Percentiles rank a stretch among this genome's conserved stretches.
Conservation (phyloP, 768 basidiomycete species). For the Mycena chlorophos region DNA sequence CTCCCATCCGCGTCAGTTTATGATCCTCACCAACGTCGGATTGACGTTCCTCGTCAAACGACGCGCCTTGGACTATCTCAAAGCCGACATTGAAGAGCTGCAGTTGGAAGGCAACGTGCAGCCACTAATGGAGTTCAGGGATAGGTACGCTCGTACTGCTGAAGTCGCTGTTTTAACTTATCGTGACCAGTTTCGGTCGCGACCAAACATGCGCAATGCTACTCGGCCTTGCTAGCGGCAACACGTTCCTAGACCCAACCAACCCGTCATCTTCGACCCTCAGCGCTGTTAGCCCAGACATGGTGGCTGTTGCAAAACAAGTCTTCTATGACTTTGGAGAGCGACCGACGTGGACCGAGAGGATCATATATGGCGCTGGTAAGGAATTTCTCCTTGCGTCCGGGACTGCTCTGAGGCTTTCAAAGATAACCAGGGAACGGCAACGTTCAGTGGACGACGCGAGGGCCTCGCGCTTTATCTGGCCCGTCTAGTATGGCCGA, state of each 20-base stretch:
- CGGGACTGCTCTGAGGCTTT: conserved; percentile 2
- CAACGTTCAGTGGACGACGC: conserved; percentile 82
- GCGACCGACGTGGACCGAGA: conserved; percentile 78
- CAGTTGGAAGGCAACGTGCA: conserved; percentile 75
- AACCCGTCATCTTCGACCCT: conserved; percentile 51
- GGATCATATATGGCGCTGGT: conserved; percentile 77
- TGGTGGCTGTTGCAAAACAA: conserved; percentile 74
- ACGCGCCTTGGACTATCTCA: conserved; percentile 81
- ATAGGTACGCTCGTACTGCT: conserved; percentile 57
- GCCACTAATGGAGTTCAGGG: conserved; percentile 79
- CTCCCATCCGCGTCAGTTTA: conserved; percentile 74
- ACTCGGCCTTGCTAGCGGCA: conserved; percentile 80
- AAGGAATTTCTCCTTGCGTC: conserved; percentile 22
- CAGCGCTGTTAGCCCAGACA: conserved; percentile 56
- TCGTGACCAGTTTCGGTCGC: conserved; percentile 70
- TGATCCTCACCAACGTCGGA: conserved; percentile 87
- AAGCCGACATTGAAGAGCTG: conserved; percentile 77
- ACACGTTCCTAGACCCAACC: conserved; percentile 70
- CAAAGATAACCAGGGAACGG: conserved; percentile 66
- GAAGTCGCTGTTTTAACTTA: neutral
- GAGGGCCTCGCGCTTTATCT: conserved; percentile 89
- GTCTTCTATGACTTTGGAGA: conserved; percentile 86
- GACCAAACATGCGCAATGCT: conserved; percentile 94
- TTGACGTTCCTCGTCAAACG: conserved; percentile 79
- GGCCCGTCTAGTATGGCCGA: conserved; percentile 77